phyloP scores from a whole-genome alignment of 2,329 filamentous ascomycete genomes.

The Sordariomycetes sp. region DNA sequence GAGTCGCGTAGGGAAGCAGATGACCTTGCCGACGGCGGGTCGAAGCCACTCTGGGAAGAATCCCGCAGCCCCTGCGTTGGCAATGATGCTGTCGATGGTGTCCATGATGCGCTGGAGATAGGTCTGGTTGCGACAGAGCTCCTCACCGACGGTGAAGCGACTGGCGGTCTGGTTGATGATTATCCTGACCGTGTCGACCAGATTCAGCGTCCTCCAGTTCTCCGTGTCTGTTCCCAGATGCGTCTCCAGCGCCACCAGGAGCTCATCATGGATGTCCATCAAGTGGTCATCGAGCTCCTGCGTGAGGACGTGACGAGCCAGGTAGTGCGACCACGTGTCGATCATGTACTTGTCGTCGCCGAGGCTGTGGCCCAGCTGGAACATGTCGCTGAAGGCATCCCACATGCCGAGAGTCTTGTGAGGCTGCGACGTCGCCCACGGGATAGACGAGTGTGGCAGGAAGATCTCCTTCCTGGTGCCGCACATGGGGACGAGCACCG shows the following conservation, averaged over 20 bases:
- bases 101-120: conserved; percentile 19
- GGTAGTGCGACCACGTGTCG: conserved; percentile 23
- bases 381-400: conserved; percentile 26
- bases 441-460: conserved; percentile 26
- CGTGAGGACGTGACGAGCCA: conserved; percentile 18
- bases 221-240: conserved; percentile 20
- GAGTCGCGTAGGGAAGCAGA: conserved; percentile 11
- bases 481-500: conserved; percentile 29
- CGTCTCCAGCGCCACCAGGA: conserved; percentile 21
- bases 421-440: conserved; percentile 28
- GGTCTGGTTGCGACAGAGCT: conserved; percentile 16
- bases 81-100: conserved; percentile 20
- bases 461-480: conserved; percentile 30
- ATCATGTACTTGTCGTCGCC: conserved; percentile 22
- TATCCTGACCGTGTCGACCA: conserved; percentile 14
- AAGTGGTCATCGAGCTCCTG: conserved; percentile 18
- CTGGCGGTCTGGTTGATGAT: conserved; percentile 20
- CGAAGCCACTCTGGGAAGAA: conserved; percentile 19
- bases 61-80: conserved; percentile 20
- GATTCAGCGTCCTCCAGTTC: conserved; percentile 23
- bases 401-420: conserved; percentile 22
- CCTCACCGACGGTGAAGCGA: conserved; percentile 20
- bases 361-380: conserved; percentile 25
- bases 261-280: conserved; percentile 21
- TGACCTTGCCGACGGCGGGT: conserved; percentile 18